phyloP scores from a whole-genome alignment of 257 asterid species.

The Nyctanthes arbortristis region DNA sequence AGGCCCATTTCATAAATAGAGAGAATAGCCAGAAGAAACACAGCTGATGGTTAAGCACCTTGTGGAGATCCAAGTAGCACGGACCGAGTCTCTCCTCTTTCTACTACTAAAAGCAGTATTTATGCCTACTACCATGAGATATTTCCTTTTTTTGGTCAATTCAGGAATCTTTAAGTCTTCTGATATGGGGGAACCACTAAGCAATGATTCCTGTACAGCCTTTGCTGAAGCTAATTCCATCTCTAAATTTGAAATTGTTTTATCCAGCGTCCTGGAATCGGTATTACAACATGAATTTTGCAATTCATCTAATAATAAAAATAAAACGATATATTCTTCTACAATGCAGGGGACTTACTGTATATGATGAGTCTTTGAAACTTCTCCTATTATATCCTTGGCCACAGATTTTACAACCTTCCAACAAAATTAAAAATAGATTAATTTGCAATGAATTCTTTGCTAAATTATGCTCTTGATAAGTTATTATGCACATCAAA shows the following conservation, averaged over 20 bases:
- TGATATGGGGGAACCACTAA: conserved; percentile 78
- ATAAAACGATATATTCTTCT: neutral
- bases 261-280: conserved; percentile 67
- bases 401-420: conserved; percentile 45
- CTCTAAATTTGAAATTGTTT: conserved; percentile 81
- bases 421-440: conserved; percentile 31
- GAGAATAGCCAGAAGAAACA: conserved; percentile 11
- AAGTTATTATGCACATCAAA: neutral
- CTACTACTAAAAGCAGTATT: conserved; percentile 92
- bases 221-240: conserved; percentile 91
- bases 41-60: conserved; percentile 48
- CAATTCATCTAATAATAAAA: conserved; percentile 7
- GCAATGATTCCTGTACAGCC: conserved; percentile 79
- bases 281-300: conserved; percentile 18
- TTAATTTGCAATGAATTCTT: neutral
- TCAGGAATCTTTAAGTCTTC: conserved; percentile 71
- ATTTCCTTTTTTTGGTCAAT: conserved; percentile 63
- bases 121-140: conserved; percentile 78
- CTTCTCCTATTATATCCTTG: conserved; percentile 44
- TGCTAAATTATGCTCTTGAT: neutral
- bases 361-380: conserved; percentile 56
- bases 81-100: conserved; percentile 85
- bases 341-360: conserved; percentile 50
- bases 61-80: conserved; percentile 91
- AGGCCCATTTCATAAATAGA: conserved; percentile 4